Percentiles rank a stretch among this genome's conserved stretches.
phyloP scores from a whole-genome alignment of 805 yeast genomes.

The Lipomyces chichibuensis region DNA sequence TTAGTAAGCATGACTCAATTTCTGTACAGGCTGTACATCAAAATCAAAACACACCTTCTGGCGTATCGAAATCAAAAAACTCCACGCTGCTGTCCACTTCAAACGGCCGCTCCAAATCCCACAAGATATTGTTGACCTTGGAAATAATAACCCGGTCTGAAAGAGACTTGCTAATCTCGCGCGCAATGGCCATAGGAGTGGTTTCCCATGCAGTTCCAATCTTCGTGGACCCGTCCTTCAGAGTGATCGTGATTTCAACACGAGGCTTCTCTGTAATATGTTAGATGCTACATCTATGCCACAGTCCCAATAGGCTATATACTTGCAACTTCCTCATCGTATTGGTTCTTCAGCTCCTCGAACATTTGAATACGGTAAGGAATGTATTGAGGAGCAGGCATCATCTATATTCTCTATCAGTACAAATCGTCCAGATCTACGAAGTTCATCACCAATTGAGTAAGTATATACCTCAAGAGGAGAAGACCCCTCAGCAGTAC shows the following conservation, averaged over 20 bases:
- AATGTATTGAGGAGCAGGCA: conserved; percentile 84
- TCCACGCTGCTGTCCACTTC: conserved; percentile 72
- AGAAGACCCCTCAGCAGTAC: conserved; percentile 35
- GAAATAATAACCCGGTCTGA: conserved; percentile 88
- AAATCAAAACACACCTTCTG: conserved; percentile 64
- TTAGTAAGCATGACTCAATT: background rate
- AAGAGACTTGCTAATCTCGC: conserved; percentile 80
- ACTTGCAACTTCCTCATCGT: conserved; percentile 70
- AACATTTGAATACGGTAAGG: conserved; percentile 77
- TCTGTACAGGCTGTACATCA: background rate
- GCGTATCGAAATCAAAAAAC: conserved; percentile 85
- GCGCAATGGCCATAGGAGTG: conserved; percentile 83
- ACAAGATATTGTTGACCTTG: conserved; percentile 83
- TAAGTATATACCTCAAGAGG: conserved; percentile 30
- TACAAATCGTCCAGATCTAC: background rate
- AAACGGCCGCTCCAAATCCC: conserved; percentile 95
- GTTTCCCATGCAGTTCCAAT: conserved; percentile 88
- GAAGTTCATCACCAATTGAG: background rate
- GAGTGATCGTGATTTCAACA: conserved; percentile 71
- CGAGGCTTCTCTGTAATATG: conserved; percentile 42
- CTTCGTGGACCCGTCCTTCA: conserved; percentile 82
- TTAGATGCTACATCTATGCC: background rate
- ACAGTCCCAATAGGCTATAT: conserved; percentile 44
- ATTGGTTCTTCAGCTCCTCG: conserved; percentile 75
- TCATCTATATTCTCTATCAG: conserved; percentile 46